Evolutionary conservation across 1,139 yeast genomes (phyloP).

Genomic region (Taphrina pruni): DNA sequence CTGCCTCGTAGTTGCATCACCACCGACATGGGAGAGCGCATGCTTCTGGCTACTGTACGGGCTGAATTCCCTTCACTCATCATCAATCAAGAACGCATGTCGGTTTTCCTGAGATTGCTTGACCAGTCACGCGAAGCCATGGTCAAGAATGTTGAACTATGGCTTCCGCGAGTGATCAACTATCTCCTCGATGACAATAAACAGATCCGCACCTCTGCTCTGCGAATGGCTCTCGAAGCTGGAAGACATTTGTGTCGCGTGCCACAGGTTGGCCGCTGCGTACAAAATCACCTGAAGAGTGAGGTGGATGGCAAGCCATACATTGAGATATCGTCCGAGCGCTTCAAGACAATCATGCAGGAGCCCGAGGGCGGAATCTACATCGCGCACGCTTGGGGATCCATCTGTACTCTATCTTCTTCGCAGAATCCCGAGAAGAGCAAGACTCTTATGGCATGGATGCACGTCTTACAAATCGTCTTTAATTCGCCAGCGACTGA

Average conservation of each 20-base stretch:
- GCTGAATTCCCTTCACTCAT: slow-evolving; percentile 38
- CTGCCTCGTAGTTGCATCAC: slow-evolving; percentile 19
- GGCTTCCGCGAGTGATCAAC: slow-evolving; percentile 30
- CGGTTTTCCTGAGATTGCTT: slow-evolving; percentile 38
- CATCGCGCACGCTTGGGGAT: slow-evolving; percentile 45
- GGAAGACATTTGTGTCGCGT: slow-evolving; percentile 2
- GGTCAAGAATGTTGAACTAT: slow-evolving; percentile 4
- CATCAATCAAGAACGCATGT: slow-evolving; percentile 38
- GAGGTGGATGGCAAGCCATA: slow-evolving; percentile 24
- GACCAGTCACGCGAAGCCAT: slow-evolving; percentile 38
- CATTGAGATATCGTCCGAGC: slow-evolving; percentile 40
- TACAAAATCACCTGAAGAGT: slow-evolving; percentile 31
- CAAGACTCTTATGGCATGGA: slow-evolving; percentile 44
- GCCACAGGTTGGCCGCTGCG: slow-evolving; percentile 24
- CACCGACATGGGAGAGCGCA: slow-evolving; percentile 37
- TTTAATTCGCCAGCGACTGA: slow-evolving; percentile 41
- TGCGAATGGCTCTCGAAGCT: slow-evolving; percentile 17
- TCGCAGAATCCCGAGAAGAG: slow-evolving; percentile 44
- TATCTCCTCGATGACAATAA: slow-evolving; percentile 13
- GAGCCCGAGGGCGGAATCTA: slow-evolving; percentile 44
- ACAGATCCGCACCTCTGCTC: slow-evolving; percentile 13
- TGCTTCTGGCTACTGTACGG: slow-evolving; percentile 25
- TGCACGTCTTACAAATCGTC: slow-evolving; percentile 44
- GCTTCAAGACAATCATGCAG: slow-evolving; percentile 41
- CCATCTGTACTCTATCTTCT: slow-evolving; percentile 43